Percentiles rank a stretch among this genome's conserved stretches.
phyloP scores from a whole-genome alignment of 306 rosid species.

The Gillenia trifoliata region DNA sequence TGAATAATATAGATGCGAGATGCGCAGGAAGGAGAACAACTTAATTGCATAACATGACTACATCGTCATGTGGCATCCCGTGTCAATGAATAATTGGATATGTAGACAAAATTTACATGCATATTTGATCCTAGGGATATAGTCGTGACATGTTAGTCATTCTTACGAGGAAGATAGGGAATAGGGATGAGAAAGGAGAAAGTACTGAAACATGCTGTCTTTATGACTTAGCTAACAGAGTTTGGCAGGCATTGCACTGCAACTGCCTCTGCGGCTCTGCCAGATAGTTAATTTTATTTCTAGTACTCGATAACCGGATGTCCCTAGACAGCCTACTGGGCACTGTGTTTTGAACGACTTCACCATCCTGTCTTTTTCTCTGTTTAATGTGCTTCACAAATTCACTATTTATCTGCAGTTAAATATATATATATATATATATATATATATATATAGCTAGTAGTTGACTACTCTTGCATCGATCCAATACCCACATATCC shows the following conservation, averaged over 20 bases:
- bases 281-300: constrained; percentile 7
- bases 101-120: no score
- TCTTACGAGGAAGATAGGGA: no score
- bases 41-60: no score
- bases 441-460: no score
- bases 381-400: constrained; percentile 26
- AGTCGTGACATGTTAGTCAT: no score
- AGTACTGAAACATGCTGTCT: constrained; percentile 33
- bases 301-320: not conserved
- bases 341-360: constrained; percentile 28
- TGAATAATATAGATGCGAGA: not conserved
- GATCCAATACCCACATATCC: not conserved
- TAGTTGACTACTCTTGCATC: not conserved
- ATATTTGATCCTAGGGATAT: no score
- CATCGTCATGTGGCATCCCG: no score
- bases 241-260: constrained; percentile 25
- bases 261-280: not conserved
- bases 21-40: not conserved
- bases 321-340: not conserved
- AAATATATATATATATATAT: no score
- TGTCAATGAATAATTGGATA: no score
- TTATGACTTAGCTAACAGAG: constrained; percentile 43
- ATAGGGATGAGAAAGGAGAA: not conserved
- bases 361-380: constrained; percentile 48
- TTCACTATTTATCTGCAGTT: not conserved